Evolutionary conservation across 2,329 filamentous ascomycete species (phyloP).

Genomic region (Diaporthe aspalathi): DNA sequence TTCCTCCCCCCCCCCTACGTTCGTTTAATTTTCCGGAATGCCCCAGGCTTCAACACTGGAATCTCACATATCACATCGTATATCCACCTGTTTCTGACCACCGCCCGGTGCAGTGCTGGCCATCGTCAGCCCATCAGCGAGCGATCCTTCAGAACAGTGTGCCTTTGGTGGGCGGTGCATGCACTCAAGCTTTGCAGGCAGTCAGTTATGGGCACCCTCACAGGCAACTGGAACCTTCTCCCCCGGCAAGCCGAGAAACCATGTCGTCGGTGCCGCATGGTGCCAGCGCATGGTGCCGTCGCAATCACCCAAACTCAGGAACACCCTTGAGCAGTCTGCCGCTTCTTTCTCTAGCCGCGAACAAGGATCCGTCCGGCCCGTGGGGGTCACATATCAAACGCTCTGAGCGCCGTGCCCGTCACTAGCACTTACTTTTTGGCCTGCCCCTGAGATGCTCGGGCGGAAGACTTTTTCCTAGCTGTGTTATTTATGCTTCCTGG

Average conservation of each 20-base stretch:
- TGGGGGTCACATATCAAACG: conserved; percentile 38
- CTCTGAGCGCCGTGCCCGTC: background rate
- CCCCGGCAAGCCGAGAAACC: conserved; percentile 13
- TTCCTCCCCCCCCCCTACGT: too few species aligned
- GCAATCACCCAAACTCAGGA: conserved; percentile 25
- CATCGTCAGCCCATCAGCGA: background rate
- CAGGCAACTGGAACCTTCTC: conserved; percentile 4
- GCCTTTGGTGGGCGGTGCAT: background rate
- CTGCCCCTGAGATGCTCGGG: background rate
- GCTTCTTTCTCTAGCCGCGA: conserved; percentile 37
- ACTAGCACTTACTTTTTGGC: conserved; percentile 4
- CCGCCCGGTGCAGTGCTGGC: background rate
- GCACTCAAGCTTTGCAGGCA: background rate
- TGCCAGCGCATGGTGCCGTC: background rate
- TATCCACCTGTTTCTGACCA: background rate
- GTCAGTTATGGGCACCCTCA: background rate
- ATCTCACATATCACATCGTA: background rate
- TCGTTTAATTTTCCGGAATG: background rate
- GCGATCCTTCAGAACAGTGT: conserved; percentile 1
- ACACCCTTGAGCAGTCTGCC: conserved; percentile 32
- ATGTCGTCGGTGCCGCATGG: conserved; percentile 22
- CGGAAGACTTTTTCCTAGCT: background rate
- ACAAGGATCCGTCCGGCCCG: conserved; percentile 34
- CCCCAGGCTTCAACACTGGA: background rate
- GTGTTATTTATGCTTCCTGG: background rate